Evolutionary conservation across 2,329 filamentous ascomycete species (phyloP).

Genomic region (Cordyceps farinosa): DNA sequence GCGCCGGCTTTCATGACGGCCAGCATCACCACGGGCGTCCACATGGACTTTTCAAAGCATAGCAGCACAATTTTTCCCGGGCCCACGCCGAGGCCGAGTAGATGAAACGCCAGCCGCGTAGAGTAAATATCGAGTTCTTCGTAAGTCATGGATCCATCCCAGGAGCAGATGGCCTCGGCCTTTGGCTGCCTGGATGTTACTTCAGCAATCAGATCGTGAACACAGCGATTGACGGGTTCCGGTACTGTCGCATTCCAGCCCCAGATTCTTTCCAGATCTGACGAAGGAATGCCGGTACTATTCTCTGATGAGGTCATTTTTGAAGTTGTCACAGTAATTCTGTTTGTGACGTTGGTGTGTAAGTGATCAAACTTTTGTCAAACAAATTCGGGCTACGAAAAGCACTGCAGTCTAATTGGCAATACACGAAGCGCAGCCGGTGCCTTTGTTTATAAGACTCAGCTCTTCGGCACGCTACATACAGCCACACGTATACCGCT

Average conservation of each 20-base stretch:
- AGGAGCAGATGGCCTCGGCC: constrained; percentile 38
- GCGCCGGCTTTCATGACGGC: constrained; percentile 26
- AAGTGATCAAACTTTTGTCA: background rate
- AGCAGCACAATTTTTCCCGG: constrained; percentile 25
- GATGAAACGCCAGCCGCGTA: constrained; percentile 17
- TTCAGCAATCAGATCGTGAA: constrained; percentile 40
- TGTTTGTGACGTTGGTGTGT: background rate
- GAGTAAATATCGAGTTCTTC: constrained; percentile 30
- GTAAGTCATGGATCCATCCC: constrained; percentile 43
- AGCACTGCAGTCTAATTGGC: background rate
- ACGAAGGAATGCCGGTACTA: background rate
- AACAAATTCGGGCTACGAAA: background rate
- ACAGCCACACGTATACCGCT: background rate
- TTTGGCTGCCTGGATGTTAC: constrained; percentile 31
- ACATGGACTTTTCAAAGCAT: constrained; percentile 27
- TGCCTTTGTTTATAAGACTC: constrained; percentile 1
- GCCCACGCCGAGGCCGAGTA: constrained; percentile 24
- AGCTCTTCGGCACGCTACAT: background rate
- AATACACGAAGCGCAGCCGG: background rate
- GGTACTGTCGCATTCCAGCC: constrained; percentile 20
- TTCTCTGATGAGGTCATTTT: background rate
- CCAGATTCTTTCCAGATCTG: constrained; percentile 5
- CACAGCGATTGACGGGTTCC: constrained; percentile 26
- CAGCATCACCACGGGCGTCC: constrained; percentile 25
- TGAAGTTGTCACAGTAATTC: background rate